Evolutionary conservation across 1,284 basidiomycete species (phyloP), one percentile per base, ranked within the genome.

Genomic region (Ganoderma boninense): DNA sequence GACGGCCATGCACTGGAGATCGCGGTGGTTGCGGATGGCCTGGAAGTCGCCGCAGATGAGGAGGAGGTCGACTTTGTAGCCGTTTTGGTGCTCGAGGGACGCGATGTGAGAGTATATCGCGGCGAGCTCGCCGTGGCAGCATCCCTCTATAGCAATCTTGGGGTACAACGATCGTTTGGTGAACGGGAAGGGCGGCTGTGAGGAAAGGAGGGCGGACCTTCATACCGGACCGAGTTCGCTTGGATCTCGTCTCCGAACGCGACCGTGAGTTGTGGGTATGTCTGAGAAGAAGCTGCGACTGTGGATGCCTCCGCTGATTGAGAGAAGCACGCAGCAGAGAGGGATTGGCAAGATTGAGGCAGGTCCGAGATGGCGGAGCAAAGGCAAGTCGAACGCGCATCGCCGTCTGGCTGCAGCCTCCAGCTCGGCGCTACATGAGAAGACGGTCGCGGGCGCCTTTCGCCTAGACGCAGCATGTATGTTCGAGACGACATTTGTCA

Each of bases 1-100:
- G 0, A 97, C 95, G 40, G 97, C 92, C 88, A 99, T 94, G 72
- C 93, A 95, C 74, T 94, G 89, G 60, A 99, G 86, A 82, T 99
- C 98, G 69, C 90, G 86, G 71, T 87, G 84, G 76, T 98, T 98
- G 40, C 97, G 88, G 61, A 98, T 86, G 11, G 98, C 97, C 82
- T 97, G 95, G 78, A 99, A 98, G 84, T 99, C 97, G 20, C 98
- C 98, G 73, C 96, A 97, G 59, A 97, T 91, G 54, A 99, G 87
- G 3, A 99, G 87, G 1, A 97, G 83, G 77, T 97, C 95, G 66
- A 97, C 89, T 64, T 89, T 91, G 79, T 91, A 90, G 20, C 82
- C 81, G 76, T 93, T 88, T 74, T 80, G 82, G 6, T 77, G 77
- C 80, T 96, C 93, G 64, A 94, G 88, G 26, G 84, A 77, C 1